A percentile compares a stretch with the other conserved stretches of the same genome.
Conservation (phyloP, 106 monocot genomes). For the Chionographis japonica region DNA sequence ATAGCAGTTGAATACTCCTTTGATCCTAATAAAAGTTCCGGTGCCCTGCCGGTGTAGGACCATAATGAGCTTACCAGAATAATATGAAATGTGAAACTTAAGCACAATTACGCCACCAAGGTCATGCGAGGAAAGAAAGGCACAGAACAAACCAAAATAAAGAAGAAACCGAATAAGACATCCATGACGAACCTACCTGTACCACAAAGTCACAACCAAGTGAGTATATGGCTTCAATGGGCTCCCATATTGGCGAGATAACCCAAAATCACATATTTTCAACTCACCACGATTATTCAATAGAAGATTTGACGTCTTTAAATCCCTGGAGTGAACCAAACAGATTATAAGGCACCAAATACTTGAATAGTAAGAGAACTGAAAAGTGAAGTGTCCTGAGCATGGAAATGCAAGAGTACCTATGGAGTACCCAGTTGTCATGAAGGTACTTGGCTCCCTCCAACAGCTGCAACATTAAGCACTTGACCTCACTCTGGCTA, state of each 20-base stretch:
- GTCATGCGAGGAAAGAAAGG: background rate
- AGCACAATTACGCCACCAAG: background rate
- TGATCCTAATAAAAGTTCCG: constrained; percentile 65
- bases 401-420: constrained; percentile 23
- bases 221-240: constrained; percentile 21
- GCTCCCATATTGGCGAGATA: constrained; percentile 22
- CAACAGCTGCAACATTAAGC: constrained; percentile 71
- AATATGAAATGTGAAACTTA: background rate
- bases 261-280: constrained; percentile 29
- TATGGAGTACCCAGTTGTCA: constrained; percentile 85
- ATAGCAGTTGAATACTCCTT: constrained; percentile 76
- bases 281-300: constrained; percentile 22
- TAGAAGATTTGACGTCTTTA: constrained; percentile 18
- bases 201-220: constrained; percentile 26
- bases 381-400: background rate
- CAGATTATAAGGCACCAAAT: background rate
- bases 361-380: background rate
- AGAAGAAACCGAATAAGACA: background rate
- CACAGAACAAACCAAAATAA: background rate
- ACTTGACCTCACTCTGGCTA: constrained; percentile 73
- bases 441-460: constrained; percentile 72
- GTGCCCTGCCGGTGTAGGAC: constrained; percentile 41
- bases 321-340: constrained; percentile 1
- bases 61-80: constrained; percentile 1
- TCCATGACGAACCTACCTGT: constrained; percentile 7